Percentiles rank a stretch among this genome's conserved stretches.
phyloP scores from a whole-genome alignment of 495 filamentous ascomycete species.

The Cercophora samala region DNA sequence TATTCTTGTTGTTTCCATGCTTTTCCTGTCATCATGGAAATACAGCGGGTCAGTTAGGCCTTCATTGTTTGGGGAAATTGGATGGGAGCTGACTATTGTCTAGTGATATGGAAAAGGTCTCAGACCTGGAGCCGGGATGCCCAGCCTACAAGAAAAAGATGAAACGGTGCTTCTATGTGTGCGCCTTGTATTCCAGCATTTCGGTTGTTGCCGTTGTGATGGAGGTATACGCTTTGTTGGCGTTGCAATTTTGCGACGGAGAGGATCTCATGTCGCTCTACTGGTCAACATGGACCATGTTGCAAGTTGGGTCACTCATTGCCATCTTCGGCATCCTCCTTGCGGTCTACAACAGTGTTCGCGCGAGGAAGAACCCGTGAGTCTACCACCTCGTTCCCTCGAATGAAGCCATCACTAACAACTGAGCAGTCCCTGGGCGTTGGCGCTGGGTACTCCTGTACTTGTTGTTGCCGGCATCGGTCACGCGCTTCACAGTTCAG shows the following conservation, averaged over 20 bases:
- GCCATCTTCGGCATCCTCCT: conserved; percentile 47
- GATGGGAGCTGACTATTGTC: neutral
- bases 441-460: conserved; percentile 49
- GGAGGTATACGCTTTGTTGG: conserved; percentile 42
- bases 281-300: conserved; percentile 48
- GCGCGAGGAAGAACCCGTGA: conserved; percentile 42
- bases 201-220: conserved; percentile 38
- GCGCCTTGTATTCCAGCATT: conserved; percentile 30
- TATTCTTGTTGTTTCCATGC: conserved; percentile 35
- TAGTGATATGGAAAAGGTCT: conserved; percentile 24
- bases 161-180: conserved; percentile 35
- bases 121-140: conserved; percentile 24
- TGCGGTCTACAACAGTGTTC: conserved; percentile 38
- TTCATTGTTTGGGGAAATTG: neutral
- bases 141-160: conserved; percentile 25
- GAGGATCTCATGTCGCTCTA: conserved; percentile 49
- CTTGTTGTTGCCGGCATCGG: conserved; percentile 46
- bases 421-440: conserved; percentile 39
- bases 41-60: conserved; percentile 39
- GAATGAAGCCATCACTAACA: neutral
- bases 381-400: neutral
- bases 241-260: conserved; percentile 47
- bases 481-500: conserved; percentile 37
- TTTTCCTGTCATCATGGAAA: conserved; percentile 41
- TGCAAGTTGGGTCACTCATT: conserved; percentile 47